Conservation (phyloP, 805 yeast genomes). For the Ogataea polymorpha region DNA sequence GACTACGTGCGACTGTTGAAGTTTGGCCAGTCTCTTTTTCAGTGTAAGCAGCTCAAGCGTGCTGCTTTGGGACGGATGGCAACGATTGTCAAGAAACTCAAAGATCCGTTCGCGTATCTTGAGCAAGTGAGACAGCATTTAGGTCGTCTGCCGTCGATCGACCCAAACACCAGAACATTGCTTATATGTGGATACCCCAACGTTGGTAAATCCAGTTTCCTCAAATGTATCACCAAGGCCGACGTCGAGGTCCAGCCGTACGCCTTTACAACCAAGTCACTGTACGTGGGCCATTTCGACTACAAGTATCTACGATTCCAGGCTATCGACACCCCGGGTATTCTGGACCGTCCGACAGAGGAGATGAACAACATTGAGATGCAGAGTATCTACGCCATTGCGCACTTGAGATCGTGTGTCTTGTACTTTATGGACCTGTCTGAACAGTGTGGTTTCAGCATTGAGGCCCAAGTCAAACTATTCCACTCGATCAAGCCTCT, state of each 20-base stretch:
- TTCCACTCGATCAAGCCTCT: slow-evolving; percentile 96
- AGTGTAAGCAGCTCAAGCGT: slow-evolving; percentile 96
- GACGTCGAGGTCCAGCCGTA: slow-evolving; percentile 99
- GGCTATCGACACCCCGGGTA: slow-evolving; percentile 99
- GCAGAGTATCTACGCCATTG: slow-evolving; percentile 99
- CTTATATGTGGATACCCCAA: slow-evolving; percentile 98
- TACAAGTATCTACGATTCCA: slow-evolving; percentile 96
- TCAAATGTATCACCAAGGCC: slow-evolving; percentile 91
- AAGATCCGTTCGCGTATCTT: slow-evolving; percentile 87
- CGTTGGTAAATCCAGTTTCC: slow-evolving; percentile 96
- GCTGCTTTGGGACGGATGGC: slow-evolving; percentile 99
- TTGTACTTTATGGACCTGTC: slow-evolving; percentile 97
- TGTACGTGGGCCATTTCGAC: slow-evolving; percentile 98
- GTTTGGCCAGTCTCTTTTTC: slow-evolving; percentile 96
- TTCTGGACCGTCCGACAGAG: slow-evolving; percentile 96
- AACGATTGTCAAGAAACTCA: slow-evolving; percentile 89
- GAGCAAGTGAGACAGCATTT: slow-evolving; percentile 99
- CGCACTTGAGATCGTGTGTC: slow-evolving; percentile 95
- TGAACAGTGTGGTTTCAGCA: slow-evolving; percentile 98
- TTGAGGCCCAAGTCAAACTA: slow-evolving; percentile 95
- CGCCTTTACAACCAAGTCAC: slow-evolving; percentile 96
- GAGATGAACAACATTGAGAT: slow-evolving; percentile 99
- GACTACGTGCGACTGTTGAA: slow-evolving; percentile 92
- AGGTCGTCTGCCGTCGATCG: slow-evolving; percentile 96
- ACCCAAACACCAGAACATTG: slow-evolving; percentile 97